phyloP scores from a whole-genome alignment of 2,329 filamentous ascomycete species.

The Arthrobotrys megalospora region DNA sequence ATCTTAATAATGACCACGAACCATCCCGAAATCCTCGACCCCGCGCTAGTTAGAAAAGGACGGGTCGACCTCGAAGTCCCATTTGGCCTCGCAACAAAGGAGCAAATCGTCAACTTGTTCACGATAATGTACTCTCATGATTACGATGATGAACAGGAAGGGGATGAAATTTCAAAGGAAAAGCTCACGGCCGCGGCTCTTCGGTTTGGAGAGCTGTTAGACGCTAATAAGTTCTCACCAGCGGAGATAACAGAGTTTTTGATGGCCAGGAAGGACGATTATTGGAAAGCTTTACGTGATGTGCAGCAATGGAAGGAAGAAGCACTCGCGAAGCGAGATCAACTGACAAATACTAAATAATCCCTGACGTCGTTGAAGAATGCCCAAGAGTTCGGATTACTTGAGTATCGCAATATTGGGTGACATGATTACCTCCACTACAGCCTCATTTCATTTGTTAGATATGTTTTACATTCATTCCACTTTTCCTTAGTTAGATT shows the following conservation, averaged over 20 bases:
- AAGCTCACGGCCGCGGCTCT: constrained; percentile 70
- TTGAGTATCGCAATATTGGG: too few relatives aligned
- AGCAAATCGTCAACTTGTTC: constrained; percentile 62
- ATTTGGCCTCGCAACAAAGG: constrained; percentile 63
- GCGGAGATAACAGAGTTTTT: constrained; percentile 78
- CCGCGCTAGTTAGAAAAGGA: constrained; percentile 75
- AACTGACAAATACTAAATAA: neutral
- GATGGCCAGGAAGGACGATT: constrained; percentile 75
- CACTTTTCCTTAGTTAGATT: neutral
- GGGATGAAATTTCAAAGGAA: constrained; percentile 65
- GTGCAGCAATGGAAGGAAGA: constrained; percentile 69
- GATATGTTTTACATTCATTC: neutral
- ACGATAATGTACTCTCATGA: constrained; percentile 62
- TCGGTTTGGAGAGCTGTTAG: constrained; percentile 73
- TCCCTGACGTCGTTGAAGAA: neutral
- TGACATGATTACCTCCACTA: too few relatives aligned
- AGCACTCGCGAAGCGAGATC: constrained; percentile 10
- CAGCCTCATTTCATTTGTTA: neutral
- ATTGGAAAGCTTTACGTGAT: constrained; percentile 72
- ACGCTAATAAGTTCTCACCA: constrained; percentile 72
- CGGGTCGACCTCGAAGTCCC: constrained; percentile 72
- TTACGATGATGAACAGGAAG: constrained; percentile 29
- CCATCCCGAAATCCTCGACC: constrained; percentile 75
- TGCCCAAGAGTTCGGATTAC: neutral
- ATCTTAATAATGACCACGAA: constrained; percentile 78